Evolutionary conservation across 768 basidiomycete species (phyloP), one percentile per base, ranked within the genome.

Genomic region (Trametes coccinea): DNA sequence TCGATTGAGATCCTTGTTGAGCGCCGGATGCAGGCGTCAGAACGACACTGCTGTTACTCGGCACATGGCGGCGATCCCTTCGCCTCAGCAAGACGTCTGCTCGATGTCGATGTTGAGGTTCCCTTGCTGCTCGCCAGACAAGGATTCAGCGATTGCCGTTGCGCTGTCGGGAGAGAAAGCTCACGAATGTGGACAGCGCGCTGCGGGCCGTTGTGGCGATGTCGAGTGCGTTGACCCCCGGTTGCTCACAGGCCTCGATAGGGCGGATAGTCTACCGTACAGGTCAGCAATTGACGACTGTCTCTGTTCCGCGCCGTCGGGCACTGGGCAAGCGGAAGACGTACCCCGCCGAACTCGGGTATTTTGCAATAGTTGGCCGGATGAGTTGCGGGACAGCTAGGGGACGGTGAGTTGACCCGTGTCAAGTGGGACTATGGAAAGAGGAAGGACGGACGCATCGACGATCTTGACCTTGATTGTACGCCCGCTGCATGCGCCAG

Each of bases 301-400:
- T 22, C 22, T 1, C 22, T 22, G 22, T 22, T 22, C 22, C 22
- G 33, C 40, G 34, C 16, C 9, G 9, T 30, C 45, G 27, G 37
- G 34, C 41, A 14, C 11, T 29, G 16, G 13, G 22, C 14, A 9
- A 17, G 31, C 31, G 39, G 50, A 8, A 37, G 29, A 49, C 61
- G 10, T 43, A 68, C 69, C 22, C 69, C 69, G 29, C 69, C 69
- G 37, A 67, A 71, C 46, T 68, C 60, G 55, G 67, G 62, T 14
- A 70, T 72, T 64, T 75, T 74, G 72, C 74, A 74, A 63, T 69
- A 75, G 62, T 75, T 75, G 40, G 64, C 72, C n/a, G 71, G 72
- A 54, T 75, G 74, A n/a, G 72, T 73, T 5, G 71, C 70, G 9
- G 74, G 74, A 52, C 74, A 75, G 31, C 69, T 71, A 10, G 10